Evolutionary conservation across 1,139 yeast species (phyloP), one percentile per base, ranked within the genome.

Genomic region (Nakaseomyces uthaithaninus): DNA sequence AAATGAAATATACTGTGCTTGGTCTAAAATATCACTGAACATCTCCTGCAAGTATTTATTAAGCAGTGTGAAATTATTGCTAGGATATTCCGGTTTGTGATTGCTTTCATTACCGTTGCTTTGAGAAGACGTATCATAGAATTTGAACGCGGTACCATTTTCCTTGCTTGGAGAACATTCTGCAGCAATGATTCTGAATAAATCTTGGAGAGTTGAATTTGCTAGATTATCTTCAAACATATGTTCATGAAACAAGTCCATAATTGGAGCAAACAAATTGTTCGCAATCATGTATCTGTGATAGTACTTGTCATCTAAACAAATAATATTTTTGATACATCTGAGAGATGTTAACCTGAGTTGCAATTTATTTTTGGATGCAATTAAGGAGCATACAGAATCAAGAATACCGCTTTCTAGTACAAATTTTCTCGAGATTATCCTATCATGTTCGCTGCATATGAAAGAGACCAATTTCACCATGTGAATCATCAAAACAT

Each of bases 141-240:
- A 23, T 11, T 34, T 23, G 28, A 24, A 34, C 5, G 18, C 23
- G 9, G 23, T 20, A 12, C 28, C 36, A 12, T 58, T 60, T 24
- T 45, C 53, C 31, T 41, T 43, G 5, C 45, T 44, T 9, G 45
- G 45, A 27, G 40, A 23, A 41, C 57, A 54, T 18, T 51, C 49
- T 3, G 54, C 60, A 6, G 71, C 55, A 2, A 84, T 60, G 3
- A 71, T 60, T 48, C 77, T 81, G 40, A 86, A 64, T 31, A 89
- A 66, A 52, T 83, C 91, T 40, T 87, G 66, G 49, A 93, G 74
- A 3, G 93, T 72, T 0, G 95, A 85, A 53, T 77, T 83, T 2
- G 84, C 72, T 45, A 89, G 65, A 53, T 79, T 82, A 54, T 81
- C 77, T 35, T 65, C 63, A 28, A 68, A 63, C 16, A 72, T 67